Evolutionary conservation across 176 grass and related monocot species (phyloP).

Genomic region (Oryza glumipatula): DNA sequence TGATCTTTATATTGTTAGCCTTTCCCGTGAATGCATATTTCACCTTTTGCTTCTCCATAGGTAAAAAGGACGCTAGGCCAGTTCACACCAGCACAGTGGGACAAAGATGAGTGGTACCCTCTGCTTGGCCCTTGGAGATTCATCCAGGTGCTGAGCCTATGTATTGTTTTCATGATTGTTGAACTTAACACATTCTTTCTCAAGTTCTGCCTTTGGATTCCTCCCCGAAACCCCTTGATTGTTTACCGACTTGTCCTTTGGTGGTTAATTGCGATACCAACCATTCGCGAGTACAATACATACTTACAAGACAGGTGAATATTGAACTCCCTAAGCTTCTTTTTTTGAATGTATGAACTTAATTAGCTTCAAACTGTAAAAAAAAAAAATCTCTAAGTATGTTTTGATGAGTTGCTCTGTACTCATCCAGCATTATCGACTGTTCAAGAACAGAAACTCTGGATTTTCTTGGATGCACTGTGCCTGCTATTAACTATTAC

Average conservation of each 20-base stretch:
- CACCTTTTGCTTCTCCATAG: conserved; percentile 48
- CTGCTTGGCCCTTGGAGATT: conserved; percentile 93
- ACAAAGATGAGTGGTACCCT: conserved; percentile 98
- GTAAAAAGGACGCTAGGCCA: conserved; percentile 97
- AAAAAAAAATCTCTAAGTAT: not conserved
- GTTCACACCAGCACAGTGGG: conserved; percentile 95
- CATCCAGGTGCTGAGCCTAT: conserved; percentile 88
- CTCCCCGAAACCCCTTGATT: conserved; percentile 86
- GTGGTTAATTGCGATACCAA: conserved; percentile 99
- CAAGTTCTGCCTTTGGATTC: conserved; percentile 98
- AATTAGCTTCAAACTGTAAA: conserved; percentile 27
- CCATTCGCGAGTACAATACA: conserved; percentile 95
- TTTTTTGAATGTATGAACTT: conserved; percentile 39
- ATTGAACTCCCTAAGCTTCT: conserved; percentile 18
- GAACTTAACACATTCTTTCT: conserved; percentile 99
- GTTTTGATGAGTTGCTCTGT: conserved; percentile 2
- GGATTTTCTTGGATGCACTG: not conserved
- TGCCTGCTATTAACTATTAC: conserved; percentile 26
- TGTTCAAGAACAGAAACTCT: conserved; percentile 18
- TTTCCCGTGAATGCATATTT: conserved; percentile 24
- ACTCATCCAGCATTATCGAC: conserved; percentile 20
- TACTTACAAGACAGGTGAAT: conserved; percentile 96
- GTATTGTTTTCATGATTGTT: conserved; percentile 89
- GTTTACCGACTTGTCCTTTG: conserved; percentile 88
- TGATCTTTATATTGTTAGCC: not conserved